phyloP scores from a whole-genome alignment of 495 filamentous ascomycete genomes.

The Neurospora terricola region DNA sequence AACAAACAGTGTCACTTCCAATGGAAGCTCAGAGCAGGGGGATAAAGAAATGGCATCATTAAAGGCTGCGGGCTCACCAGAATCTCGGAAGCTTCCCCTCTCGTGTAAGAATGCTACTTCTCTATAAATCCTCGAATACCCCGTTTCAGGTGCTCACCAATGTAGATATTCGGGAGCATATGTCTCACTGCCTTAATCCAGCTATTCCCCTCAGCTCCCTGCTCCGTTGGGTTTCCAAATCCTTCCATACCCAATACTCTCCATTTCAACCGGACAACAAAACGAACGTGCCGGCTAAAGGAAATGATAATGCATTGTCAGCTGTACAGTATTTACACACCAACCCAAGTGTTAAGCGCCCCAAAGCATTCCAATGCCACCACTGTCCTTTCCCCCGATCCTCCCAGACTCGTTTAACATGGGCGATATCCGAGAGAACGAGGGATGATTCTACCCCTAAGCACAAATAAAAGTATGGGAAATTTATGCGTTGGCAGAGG shows the following conservation, averaged over 20 bases:
- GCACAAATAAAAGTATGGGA: conserved; percentile 26
- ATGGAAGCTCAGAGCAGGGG: background rate
- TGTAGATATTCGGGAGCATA: background rate
- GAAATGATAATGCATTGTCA: conserved; percentile 24
- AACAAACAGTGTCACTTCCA: background rate
- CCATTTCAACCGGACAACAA: background rate
- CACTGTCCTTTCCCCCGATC: conserved; percentile 5
- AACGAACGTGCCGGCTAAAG: conserved; percentile 1
- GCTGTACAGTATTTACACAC: conserved; percentile 33
- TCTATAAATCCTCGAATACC: background rate
- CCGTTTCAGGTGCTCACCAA: background rate
- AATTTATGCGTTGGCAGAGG: conserved; percentile 29
- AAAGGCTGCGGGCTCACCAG: background rate
- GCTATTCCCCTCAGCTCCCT: background rate
- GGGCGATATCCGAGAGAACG: conserved; percentile 4
- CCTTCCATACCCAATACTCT: background rate
- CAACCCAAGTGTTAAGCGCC: background rate
- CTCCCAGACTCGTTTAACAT: conserved; percentile 11
- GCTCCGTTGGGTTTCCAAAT: background rate
- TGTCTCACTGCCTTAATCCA: background rate
- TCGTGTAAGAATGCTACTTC: background rate
- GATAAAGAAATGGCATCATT: background rate
- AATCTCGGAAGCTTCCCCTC: background rate
- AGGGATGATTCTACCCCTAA: conserved; percentile 17
- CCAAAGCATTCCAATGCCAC: conserved; percentile 5